phyloP scores from a whole-genome alignment of 805 yeast genomes.

The Cephaloascus albidus region DNA sequence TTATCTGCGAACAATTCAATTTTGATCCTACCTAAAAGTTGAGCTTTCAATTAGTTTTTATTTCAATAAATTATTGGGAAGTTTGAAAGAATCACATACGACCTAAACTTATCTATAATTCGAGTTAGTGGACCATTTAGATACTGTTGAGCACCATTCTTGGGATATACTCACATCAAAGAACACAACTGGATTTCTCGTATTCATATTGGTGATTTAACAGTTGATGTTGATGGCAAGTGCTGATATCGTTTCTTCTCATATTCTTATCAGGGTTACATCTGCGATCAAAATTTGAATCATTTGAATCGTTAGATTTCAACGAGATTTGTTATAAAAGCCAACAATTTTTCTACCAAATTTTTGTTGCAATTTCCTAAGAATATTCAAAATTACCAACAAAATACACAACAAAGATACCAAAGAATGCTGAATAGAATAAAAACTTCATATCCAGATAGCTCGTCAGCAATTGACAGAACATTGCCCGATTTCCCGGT shows the following conservation, averaged over 20 bases:
- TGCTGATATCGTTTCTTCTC: too few species aligned
- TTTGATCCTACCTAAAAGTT: slow-evolving; percentile 32
- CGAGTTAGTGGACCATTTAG: slow-evolving; percentile 4
- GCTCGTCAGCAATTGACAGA: slow-evolving; percentile 73
- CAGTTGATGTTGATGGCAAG: too few species aligned
- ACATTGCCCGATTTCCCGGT: slow-evolving; percentile 67
- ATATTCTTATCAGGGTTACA: too few species aligned
- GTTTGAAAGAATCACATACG: slow-evolving; percentile 10
- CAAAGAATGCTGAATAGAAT: neutral
- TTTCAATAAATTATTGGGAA: neutral
- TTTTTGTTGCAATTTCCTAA: too few species aligned
- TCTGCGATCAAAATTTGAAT: too few species aligned
- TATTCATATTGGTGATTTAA: too few species aligned
- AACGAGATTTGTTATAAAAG: too few species aligned
- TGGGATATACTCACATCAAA: slow-evolving; percentile 24
- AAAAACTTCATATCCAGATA: slow-evolving; percentile 58
- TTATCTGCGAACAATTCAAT: slow-evolving; percentile 28
- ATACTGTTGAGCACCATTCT: neutral
- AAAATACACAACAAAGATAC: too few species aligned
- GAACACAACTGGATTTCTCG: slow-evolving; percentile 20
- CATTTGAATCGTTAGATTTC: too few species aligned
- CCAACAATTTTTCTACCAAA: too few species aligned
- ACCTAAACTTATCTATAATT: slow-evolving; percentile 13
- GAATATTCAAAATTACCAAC: too few species aligned
- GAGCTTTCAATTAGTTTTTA: too few species aligned